Base-by-base conservation (phyloP, 2,329 filamentous ascomycete species). In the Akanthomyces muscarius region DNA sequence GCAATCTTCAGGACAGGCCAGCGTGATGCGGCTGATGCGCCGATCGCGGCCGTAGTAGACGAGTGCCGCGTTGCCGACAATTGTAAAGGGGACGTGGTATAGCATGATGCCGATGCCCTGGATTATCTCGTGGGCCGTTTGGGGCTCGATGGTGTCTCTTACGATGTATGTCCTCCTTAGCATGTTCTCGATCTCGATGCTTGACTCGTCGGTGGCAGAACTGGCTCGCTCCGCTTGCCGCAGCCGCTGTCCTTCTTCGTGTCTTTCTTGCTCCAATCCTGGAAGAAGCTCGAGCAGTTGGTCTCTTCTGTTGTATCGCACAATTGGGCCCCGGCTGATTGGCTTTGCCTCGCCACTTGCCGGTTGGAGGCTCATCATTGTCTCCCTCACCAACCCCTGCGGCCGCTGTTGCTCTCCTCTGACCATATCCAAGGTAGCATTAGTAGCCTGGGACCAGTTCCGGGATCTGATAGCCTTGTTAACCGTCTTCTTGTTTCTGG, bases 61-160 rank as follows among this genome's bases (percentile, higher is more conserved):
- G 64, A 84, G 72, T 14, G 80, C 80, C 0, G 75, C 74, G 25
- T 75, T 72, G 25, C 82, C 82, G 66, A 72, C 75, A 48, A 85
- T 74, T 13, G 77, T 77, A 68, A 82, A 83, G 23, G 74, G 76
- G 1, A 80, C 73, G 68, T 81, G 77, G 21, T 68, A 66, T 23
- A 85, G 74, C 6, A 21, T 51, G 7, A 16, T 8, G 4, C 25
- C 53, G 5, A 74, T 70, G 0, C 57, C 54, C 63, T 78, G 73
- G 48, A 84, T 67, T n/a, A 70, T 68, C 28, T 69, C 66, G 14
- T 51, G 54, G 3, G 54, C 30, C 18, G 25, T 36, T 11, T n/a
- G 25, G 4, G 50, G 58, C 30, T 64, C 41, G n/a, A 63, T 52
- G 10, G 6, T 33, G 8, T 41, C 38, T 10, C 38, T 36, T 2